Percentiles rank a stretch among this genome's conserved stretches.
These are phyloP conservation scores for Mycena latifolia DNA, from an alignment of 768 basidiomycete genomes.

Conservation along the genomic window DNA sequence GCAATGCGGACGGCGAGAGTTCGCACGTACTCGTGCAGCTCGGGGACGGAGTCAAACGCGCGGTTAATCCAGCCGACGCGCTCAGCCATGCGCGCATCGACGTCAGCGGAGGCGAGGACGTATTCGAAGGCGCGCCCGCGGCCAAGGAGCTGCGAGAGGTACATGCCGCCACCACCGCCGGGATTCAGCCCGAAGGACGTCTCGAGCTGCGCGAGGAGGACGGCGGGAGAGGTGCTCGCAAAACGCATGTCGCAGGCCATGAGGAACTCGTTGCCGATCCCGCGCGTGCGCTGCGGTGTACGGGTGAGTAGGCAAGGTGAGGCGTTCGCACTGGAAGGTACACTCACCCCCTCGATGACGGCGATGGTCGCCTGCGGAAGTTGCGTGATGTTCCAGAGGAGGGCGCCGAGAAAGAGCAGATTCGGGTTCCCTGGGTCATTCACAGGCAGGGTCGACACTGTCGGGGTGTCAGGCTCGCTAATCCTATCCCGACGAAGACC, in stretches of 20 bases:
- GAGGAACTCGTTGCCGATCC: conserved; percentile 15
- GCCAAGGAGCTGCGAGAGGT: no score
- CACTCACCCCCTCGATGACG: conserved; percentile 16
- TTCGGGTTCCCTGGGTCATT: not conserved
- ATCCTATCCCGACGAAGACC: no score
- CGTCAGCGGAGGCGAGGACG: no score
- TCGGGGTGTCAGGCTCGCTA: no score
- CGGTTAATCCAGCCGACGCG: no score
- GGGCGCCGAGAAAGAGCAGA: conserved; percentile 11
- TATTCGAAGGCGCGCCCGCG: no score
- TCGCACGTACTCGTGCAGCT: not conserved
- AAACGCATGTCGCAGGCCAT: conserved; percentile 9
- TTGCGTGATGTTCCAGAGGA: conserved; percentile 22
- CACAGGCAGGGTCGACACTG: conserved; percentile 9
- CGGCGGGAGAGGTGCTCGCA: conserved; percentile 6
- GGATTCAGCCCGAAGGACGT: conserved; percentile 10
- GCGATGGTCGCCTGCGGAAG: conserved; percentile 25
- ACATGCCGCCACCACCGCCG: conserved; percentile 7
- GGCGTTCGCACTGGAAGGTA: no score
- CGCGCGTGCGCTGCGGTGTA: not conserved
- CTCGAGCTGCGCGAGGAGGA: conserved; percentile 15
- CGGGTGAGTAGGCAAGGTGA: no score
- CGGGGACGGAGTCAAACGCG: not conserved
- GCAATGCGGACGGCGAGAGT: conserved; percentile 20
- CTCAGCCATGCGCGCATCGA: no score